Evolutionary conservation across 176 grass and related monocot genomes (phyloP), one percentile per base, ranked within the genome.

Genomic region (Urochloa ruziziensis): DNA sequence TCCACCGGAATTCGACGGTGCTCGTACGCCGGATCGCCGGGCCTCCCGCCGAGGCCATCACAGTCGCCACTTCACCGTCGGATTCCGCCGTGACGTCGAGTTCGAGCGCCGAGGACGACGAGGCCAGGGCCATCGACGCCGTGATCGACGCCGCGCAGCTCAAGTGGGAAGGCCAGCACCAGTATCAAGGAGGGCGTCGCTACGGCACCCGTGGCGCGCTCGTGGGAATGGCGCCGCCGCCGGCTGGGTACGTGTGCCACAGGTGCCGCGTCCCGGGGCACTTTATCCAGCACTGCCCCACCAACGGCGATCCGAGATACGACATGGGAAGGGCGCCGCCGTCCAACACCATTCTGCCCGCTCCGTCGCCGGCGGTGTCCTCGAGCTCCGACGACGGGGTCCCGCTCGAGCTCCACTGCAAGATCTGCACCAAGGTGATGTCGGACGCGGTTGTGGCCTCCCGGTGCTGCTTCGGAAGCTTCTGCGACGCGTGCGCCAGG

Each of bases 391-490:
- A 60, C 17, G 86, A 69, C 53, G 86, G 64, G 10, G 14, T 88
- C 39, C 64, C 79, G 9, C 72, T 18, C 5, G 73, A 88, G 56
- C 79, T 88, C 30, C 73, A 77, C 63, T 78, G 79, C 79, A 82
- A 69, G 63, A 76, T 77, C 1, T 82, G 63, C 79, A 68, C n/a
- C 73, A 70, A 83, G 3, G 80, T 71, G 52, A 88, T 78, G 73
- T 13, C 33, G 4, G 64, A 83, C 33, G 80, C 64, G 4, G 72
- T 70, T 40, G 11, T 88, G 40, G 49, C 64, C 3, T 60, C 64
- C 73, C 60, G 73, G 64, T 88, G 86, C 80, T 88, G 73, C 80
- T 88, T 83, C 65, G 56, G 13, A 56, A 82, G 79, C 46, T 78
- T 83, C 86, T 88, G 73, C 65, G 73, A 44, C 65, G 16, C 10